Evolutionary conservation across 495 filamentous ascomycete species (phyloP), one percentile per base, ranked within the genome.

Genomic region (Aspergillus ellipticus): DNA sequence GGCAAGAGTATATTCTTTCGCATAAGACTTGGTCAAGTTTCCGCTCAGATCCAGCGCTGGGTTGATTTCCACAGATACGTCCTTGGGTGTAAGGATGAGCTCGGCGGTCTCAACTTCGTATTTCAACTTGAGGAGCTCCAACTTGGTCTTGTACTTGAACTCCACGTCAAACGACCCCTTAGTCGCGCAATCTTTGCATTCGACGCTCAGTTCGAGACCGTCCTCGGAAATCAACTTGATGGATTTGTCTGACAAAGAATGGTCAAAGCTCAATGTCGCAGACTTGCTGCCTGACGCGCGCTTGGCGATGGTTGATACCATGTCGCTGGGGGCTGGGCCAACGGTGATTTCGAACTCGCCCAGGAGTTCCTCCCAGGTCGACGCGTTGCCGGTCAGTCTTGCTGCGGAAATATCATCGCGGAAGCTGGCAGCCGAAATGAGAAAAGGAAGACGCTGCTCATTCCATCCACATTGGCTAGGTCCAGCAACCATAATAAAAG

Each of bases 401-500:
- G 66, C 67, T 22, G 54, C 68, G 24, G 65, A 66, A 9, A 46
- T 43, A 6, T 31, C 26, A n/a, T 67, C 64, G 49, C 72, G 64
- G 52, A 71, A 77, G 28, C 47, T 43, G 16, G 74, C 57, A 10
- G 59, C 50, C 3, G 62, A 63, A 39, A 74, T 59, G 9, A 62
- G 47, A 47, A 69, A 77, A 5, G 74, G 74, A 28, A 64, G 24
- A 2, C 74, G 35, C 39, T 62, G 45, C 3, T 58, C 41, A 54
- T 74, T 74, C 60, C 64, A 68, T 8, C 66, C 64, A 52, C 74
- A 77, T 39, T 74, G 63, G 16, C 61, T 64, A 16, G 47, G 51
- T 16, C 70, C 73, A n/a, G 73, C 70, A 17, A 75, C 66, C 42
- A 76, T 56, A 2, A 76, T 46, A 24, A 77, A 67, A n/a, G 57